These are phyloP conservation scores for Cyclotella kingstonii DNA, from an alignment of 108 stramenopile species.

Conservation along the genomic window DNA sequence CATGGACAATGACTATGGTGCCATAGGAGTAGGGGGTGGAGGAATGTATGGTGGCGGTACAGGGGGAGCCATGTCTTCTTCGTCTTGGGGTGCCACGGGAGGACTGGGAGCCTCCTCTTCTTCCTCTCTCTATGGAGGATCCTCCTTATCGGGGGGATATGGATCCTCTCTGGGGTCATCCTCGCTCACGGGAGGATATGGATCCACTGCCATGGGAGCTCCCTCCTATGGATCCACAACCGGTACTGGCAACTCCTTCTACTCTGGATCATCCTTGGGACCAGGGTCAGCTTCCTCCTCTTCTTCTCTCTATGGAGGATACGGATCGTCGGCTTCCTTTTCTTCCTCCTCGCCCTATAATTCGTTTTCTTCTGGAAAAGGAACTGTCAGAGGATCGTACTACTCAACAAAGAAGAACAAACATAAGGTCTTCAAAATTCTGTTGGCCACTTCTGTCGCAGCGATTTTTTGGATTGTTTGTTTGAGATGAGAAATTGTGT, in stretches of 20 bases:
- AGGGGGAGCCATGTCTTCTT: too few species aligned
- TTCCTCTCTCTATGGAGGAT: slow-evolving; percentile 5
- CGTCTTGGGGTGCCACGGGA: slow-evolving; percentile 11
- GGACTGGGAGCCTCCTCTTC: slow-evolving; percentile 9
- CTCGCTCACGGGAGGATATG: slow-evolving; percentile 25
- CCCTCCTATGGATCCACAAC: background rate
- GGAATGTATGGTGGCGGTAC: too few species aligned
- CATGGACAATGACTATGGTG: too few species aligned
- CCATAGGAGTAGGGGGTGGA: too few species aligned
- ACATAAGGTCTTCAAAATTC: slow-evolving; percentile 36
- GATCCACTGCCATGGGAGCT: slow-evolving; percentile 11
- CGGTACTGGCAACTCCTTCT: slow-evolving; percentile 2
- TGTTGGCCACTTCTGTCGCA: slow-evolving; percentile 38
- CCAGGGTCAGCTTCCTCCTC: too few species aligned
- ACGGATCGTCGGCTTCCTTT: slow-evolving; percentile 14
- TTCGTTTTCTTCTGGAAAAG: too few species aligned
- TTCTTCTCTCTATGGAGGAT: slow-evolving; percentile 23
- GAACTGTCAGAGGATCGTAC: too few species aligned
- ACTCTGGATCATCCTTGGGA: slow-evolving; percentile 22
- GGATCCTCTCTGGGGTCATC: too few species aligned
- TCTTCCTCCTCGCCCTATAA: too few species aligned
- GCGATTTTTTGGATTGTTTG: slow-evolving; percentile 44
- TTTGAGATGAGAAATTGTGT: slow-evolving; percentile 16
- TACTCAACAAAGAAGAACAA: slow-evolving; percentile 26
- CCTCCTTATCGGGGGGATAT: slow-evolving; percentile 1